phyloP scores from a whole-genome alignment of 768 basidiomycete species.

The Termitomyces sp. region DNA sequence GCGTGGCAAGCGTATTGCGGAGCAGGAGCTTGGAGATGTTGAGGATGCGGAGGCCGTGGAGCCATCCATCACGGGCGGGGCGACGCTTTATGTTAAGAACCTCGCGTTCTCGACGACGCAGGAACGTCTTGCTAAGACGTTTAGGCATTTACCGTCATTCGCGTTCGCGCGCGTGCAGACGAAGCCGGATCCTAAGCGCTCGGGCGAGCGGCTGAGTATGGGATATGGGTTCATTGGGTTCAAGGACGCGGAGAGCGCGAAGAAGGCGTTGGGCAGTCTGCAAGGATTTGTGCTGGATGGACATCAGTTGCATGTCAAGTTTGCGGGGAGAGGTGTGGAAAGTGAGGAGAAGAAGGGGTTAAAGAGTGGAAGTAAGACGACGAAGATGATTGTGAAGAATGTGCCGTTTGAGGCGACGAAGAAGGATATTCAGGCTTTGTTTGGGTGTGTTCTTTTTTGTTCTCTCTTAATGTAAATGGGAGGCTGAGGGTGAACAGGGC shows the following conservation, averaged over 20 bases:
- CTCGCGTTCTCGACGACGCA: slow-evolving; percentile 88
- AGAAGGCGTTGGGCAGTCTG: slow-evolving; percentile 70
- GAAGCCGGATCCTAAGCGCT: slow-evolving; percentile 81
- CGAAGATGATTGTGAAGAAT: slow-evolving; percentile 98
- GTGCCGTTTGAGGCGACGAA: slow-evolving; percentile 95
- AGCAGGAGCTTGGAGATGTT: slow-evolving; percentile 27
- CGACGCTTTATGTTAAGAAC: slow-evolving; percentile 94
- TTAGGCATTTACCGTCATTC: slow-evolving; percentile 75
- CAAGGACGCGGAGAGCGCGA: slow-evolving; percentile 68
- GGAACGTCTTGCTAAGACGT: slow-evolving; percentile 64
- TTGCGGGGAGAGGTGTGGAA: slow-evolving; percentile 80
- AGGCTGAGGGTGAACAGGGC: slow-evolving; percentile 43
- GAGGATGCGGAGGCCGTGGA: slow-evolving; percentile 36
- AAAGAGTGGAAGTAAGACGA: slow-evolving; percentile 58
- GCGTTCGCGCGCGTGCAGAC: slow-evolving; percentile 88
- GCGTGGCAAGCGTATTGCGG: slow-evolving; percentile 39
- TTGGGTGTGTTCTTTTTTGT: slow-evolving; percentile 62
- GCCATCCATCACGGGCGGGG: slow-evolving; percentile 53
- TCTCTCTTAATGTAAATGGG: not conserved
- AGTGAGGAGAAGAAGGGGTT: slow-evolving; percentile 32
- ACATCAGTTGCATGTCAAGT: slow-evolving; percentile 78
- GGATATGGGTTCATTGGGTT: slow-evolving; percentile 98
- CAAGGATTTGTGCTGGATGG: slow-evolving; percentile 86
- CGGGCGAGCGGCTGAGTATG: slow-evolving; percentile 73
- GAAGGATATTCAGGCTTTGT: slow-evolving; percentile 87